Evolutionary conservation across 2,329 filamentous ascomycete species (phyloP), one percentile per base, ranked within the genome.

Genomic region (Colletotrichum tropicale): DNA sequence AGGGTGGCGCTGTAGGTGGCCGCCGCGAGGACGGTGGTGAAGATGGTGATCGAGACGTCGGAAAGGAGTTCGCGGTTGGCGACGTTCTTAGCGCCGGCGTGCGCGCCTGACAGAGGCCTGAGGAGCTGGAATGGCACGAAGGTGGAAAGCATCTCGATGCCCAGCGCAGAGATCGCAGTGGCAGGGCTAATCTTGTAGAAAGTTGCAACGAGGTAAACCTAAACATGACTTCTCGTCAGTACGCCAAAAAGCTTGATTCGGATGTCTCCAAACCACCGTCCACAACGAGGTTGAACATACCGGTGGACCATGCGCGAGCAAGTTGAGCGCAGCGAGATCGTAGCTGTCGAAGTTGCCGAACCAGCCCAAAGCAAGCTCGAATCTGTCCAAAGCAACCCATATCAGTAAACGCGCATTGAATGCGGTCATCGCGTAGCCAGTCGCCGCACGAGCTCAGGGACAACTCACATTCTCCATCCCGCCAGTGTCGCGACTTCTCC

Each of bases 121-220:
- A 98, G 87, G 58, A 97, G 89, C 75, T 90, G 88, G 84, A 98
- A 96, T 2, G 96, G 95, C 32, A 95, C 81, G 56, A 93, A 92
- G 56, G 92, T 91, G 4, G 94, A 91, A 75, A 93, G 80, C 68
- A 94, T 86, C 80, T 96, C 94, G 80, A 96, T 93, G 38, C 86
- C 83, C 66, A 95, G 89, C 43, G 91, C 91, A 52, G 90, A 86
- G 34, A 92, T 80, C 24, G 93, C 89, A 0, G 94, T 93, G 69
- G 87, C 84, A 30, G 90, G 87, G 30, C 90, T 89, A 78, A 98
- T 89, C 43, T 88, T 85, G 89, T 98, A 98, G 87, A 98, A 98
- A 68, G 92, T 92, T 34, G 89, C 88, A 32, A 98, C 88, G 58
- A 98, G 92, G 81, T 94, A 94, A 77, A 94, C 91, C 91, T 93